Conservation (phyloP, 1,284 basidiomycete species). For the Lentinula novae-zelandiae region DNA sequence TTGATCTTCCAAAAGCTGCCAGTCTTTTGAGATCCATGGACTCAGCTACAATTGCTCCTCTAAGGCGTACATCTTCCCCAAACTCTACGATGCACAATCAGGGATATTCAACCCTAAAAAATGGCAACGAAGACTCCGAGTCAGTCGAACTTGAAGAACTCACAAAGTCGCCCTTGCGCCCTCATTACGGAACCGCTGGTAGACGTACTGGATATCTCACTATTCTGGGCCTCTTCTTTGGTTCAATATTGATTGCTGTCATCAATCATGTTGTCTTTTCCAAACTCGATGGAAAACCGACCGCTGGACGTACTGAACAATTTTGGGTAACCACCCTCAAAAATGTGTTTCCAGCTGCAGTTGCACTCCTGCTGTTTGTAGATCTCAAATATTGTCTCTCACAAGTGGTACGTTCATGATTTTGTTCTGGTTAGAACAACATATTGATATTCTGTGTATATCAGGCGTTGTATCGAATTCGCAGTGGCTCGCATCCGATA, state of each 20-base stretch:
- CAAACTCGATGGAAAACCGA: not conserved
- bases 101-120: not conserved
- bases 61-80: not conserved
- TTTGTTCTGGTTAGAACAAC: not conserved
- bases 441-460: not conserved
- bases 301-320: not conserved
- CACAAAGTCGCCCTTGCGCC: not conserved
- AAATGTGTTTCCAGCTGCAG: not conserved
- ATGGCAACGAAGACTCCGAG: not conserved
- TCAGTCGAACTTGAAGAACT: not conserved
- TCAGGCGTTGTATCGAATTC: constrained; percentile 1
- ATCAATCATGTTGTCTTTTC: not conserved
- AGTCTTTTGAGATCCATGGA: not conserved
- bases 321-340: not conserved
- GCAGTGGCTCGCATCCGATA: not conserved
- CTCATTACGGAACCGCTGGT: not conserved
- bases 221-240: not conserved
- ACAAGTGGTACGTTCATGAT: not conserved
- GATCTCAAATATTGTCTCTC: not conserved
- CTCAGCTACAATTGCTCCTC: not conserved
- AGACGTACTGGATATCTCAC: not conserved
- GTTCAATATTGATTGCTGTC: not conserved
- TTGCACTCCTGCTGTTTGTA: not conserved
- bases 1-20: no score
- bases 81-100: not conserved